Conservation (phyloP, 2,329 filamentous ascomycete species). For the Colletotrichum phormii region DNA sequence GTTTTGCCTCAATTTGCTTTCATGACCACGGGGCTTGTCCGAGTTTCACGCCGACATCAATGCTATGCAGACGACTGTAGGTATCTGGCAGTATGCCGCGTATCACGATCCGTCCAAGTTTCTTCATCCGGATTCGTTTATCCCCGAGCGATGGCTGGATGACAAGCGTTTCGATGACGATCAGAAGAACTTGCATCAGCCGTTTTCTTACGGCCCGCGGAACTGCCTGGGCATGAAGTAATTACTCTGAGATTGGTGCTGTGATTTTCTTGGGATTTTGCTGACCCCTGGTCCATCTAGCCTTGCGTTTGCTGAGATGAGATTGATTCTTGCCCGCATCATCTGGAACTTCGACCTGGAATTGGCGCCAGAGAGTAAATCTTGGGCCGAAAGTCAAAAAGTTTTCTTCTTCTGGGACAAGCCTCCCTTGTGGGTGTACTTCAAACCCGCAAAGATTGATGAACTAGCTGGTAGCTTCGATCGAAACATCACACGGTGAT, state of each 20-base stretch:
- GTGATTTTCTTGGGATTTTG: too few species aligned
- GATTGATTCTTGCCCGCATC: slow-evolving; percentile 58
- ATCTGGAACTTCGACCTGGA: slow-evolving; percentile 62
- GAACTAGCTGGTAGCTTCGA: too few species aligned
- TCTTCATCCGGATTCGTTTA: slow-evolving; percentile 54
- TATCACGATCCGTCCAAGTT: slow-evolving; percentile 58
- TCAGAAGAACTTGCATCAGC: slow-evolving; percentile 14
- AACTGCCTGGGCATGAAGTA: slow-evolving; percentile 31
- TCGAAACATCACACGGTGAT: too few species aligned
- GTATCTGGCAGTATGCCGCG: slow-evolving; percentile 56
- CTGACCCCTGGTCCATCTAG: slow-evolving; percentile 40
- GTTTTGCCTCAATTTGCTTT: slow-evolving; percentile 34
- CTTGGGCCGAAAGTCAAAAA: slow-evolving; percentile 54
- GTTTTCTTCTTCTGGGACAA: slow-evolving; percentile 53
- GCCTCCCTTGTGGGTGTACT: slow-evolving; percentile 12
- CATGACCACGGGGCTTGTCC: not conserved
- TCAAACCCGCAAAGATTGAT: slow-evolving; percentile 4
- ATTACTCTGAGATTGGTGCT: too few species aligned
- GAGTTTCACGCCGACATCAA: not conserved
- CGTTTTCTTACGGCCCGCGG: slow-evolving; percentile 23
- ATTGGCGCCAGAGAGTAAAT: slow-evolving; percentile 46
- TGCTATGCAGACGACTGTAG: slow-evolving; percentile 48
- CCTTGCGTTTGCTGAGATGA: slow-evolving; percentile 63
- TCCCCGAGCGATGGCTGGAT: slow-evolving; percentile 58
- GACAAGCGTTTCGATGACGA: slow-evolving; percentile 34